Evolutionary conservation across 1,284 basidiomycete species (phyloP).

Genomic region (Schizophyllum commune): DNA sequence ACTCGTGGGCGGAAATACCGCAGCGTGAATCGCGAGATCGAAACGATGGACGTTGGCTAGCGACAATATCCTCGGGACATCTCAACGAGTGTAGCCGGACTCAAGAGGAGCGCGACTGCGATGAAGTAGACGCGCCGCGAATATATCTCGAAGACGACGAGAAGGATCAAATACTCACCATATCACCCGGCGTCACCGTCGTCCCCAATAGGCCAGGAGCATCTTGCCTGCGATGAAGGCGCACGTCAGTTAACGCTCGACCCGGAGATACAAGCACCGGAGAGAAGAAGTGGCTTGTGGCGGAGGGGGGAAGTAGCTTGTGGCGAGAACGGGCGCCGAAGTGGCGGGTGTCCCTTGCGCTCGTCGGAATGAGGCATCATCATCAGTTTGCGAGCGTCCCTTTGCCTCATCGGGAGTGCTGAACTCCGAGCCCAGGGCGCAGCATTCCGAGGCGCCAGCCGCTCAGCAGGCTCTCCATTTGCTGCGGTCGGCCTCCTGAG

Average conservation of each 20-base stretch:
- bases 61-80: too few relatives aligned
- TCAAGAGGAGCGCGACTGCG: background rate
- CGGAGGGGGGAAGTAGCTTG: background rate
- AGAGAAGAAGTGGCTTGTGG: too few relatives aligned
- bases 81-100: background rate
- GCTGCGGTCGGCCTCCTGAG: too few relatives aligned
- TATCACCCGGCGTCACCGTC: conserved; percentile 65
- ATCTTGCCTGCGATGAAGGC: conserved; percentile 37
- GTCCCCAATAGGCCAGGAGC: conserved; percentile 76
- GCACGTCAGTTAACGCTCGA: background rate
- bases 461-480: too few relatives aligned
- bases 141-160: background rate
- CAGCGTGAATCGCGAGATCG: too few relatives aligned
- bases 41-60: too few relatives aligned
- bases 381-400: too few relatives aligned
- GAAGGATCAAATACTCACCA: conserved; percentile 40
- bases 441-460: too few relatives aligned
- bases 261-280: background rate
- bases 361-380: background rate
- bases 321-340: too few relatives aligned
- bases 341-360: background rate
- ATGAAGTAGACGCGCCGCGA: background rate
- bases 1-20: too few relatives aligned
- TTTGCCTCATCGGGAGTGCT: too few relatives aligned
- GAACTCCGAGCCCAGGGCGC: too few relatives aligned